These are phyloP conservation scores for Saccharomyces kudriavzevii DNA, from an alignment of 805 yeast species.

Conservation along the genomic window DNA sequence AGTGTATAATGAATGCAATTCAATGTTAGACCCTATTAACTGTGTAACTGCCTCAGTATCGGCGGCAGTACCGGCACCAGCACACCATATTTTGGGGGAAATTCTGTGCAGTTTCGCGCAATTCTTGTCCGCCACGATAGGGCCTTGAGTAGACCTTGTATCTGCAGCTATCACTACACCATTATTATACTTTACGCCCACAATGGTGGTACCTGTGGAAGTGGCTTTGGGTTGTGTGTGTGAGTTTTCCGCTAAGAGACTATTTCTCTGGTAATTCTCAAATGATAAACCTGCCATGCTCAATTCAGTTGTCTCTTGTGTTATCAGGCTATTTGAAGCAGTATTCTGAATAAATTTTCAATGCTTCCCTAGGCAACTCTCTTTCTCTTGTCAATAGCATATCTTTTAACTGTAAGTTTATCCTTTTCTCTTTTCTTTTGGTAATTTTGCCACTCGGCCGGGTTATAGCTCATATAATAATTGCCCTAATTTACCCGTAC, in stretches of 20 bases:
- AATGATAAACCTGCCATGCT: conserved; percentile 84
- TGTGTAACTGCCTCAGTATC: conserved; percentile 98
- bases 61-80: conserved; percentile 99
- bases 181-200: conserved; percentile 84
- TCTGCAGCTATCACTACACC: conserved; percentile 98
- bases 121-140: conserved; percentile 95
- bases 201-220: conserved; percentile 98
- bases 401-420: not conserved
- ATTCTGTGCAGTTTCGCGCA: conserved; percentile 90
- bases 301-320: not conserved
- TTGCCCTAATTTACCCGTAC: not conserved
- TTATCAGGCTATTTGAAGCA: not conserved
- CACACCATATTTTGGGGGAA: conserved; percentile 95
- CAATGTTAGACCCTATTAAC: conserved; percentile 81
- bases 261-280: conserved; percentile 89
- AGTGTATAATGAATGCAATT: conserved; percentile 77
- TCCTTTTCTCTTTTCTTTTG: not conserved
- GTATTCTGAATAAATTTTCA: not conserved
- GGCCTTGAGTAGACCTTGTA: conserved; percentile 95
- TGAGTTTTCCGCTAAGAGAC: conserved; percentile 62
- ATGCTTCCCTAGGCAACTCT: not conserved
- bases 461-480: not conserved
- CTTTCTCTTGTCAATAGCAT: not conserved
- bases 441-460: not conserved
- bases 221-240: conserved; percentile 79